These are phyloP conservation scores for Sutorius eximius DNA, from an alignment of 1,284 basidiomycete genomes.

Conservation along the genomic window DNA sequence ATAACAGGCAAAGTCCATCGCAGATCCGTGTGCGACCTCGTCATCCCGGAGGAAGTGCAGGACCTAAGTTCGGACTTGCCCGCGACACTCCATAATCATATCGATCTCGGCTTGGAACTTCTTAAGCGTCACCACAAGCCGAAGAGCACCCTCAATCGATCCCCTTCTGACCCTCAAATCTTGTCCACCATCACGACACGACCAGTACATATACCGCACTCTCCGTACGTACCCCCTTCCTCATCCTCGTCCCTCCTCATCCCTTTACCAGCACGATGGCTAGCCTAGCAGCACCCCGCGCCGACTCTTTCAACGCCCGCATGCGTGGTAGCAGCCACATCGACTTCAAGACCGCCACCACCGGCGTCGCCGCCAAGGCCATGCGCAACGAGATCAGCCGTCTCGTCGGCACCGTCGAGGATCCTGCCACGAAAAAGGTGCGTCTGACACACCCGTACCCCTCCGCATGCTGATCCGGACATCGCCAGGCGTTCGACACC, in stretches of 20 bases:
- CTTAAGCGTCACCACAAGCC: constrained; percentile 62
- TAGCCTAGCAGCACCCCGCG: constrained; percentile 58
- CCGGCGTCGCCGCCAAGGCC: constrained; percentile 94
- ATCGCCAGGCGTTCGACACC: constrained; percentile 82
- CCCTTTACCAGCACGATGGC: constrained; percentile 44
- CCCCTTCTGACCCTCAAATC: constrained; percentile 55
- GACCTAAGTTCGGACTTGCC: constrained; percentile 34
- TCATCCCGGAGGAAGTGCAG: constrained; percentile 33
- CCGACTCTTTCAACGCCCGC: constrained; percentile 63
- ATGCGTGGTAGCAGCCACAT: constrained; percentile 69
- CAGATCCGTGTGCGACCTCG: constrained; percentile 31
- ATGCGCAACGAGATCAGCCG: constrained; percentile 99
- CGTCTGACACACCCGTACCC: constrained; percentile 22
- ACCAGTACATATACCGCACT: constrained; percentile 56
- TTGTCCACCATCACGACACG: constrained; percentile 64
- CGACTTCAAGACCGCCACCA: constrained; percentile 98
- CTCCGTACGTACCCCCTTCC: constrained; percentile 36
- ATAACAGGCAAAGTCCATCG: constrained; percentile 7
- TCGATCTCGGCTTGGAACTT: constrained; percentile 37
- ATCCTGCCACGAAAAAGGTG: constrained; percentile 83
- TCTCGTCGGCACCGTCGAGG: constrained; percentile 83
- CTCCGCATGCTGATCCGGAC: constrained; percentile 11
- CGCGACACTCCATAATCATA: constrained; percentile 32
- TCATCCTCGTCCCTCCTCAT: constrained; percentile 15
- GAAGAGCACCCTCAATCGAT: constrained; percentile 44